These are phyloP conservation scores for Pinus albicaulis DNA, from an alignment of 75 land plant genomes.

Conservation along the genomic window DNA sequence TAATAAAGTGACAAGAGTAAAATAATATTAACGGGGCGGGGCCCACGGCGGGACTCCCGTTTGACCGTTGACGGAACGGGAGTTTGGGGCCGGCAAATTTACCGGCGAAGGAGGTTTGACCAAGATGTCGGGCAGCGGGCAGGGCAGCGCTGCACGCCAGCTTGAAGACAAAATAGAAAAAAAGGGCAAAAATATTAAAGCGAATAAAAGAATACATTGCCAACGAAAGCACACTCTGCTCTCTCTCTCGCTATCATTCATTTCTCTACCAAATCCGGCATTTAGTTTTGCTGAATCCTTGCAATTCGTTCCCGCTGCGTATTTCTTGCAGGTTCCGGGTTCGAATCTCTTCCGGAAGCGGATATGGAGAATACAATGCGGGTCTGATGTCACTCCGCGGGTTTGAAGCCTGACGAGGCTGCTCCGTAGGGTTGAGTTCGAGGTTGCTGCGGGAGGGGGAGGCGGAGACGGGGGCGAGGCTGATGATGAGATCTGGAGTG, in stretches of 20 bases:
- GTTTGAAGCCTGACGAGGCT: too few relatives aligned
- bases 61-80: conserved; percentile 8
- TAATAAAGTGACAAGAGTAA: neutral
- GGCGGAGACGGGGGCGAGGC: neutral
- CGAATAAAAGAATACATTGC: neutral
- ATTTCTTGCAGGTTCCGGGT: neutral
- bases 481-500: neutral
- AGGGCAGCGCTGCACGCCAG: neutral
- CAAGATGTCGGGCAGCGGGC: conserved; percentile 3
- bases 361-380: too few relatives aligned
- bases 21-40: neutral
- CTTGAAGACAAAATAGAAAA: neutral
- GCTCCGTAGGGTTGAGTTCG: too few relatives aligned
- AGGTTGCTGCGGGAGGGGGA: neutral
- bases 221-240: neutral
- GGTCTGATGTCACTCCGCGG: too few relatives aligned
- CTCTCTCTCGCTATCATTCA: too few relatives aligned
- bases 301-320: neutral
- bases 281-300: neutral
- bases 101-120: conserved; percentile 1
- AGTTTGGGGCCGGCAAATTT: neutral
- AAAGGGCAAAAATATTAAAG: neutral
- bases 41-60: neutral
- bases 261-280: neutral
- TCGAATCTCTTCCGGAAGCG: neutral